phyloP scores from a whole-genome alignment of 176 grass and related monocot species.

The Eleusine indica region DNA sequence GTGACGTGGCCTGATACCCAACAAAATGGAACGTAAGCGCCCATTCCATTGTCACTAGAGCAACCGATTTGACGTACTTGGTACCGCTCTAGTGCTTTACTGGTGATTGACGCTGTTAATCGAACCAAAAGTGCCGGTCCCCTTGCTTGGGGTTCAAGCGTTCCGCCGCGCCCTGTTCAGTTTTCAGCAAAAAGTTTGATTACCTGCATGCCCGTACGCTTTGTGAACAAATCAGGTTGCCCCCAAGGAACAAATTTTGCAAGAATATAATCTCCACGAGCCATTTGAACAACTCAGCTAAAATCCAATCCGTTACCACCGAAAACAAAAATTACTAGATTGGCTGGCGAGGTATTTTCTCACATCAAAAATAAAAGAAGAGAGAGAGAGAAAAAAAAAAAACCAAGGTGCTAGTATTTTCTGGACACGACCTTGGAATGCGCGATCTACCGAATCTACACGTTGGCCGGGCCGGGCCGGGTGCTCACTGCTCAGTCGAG shows the following conservation, averaged over 20 bases:
- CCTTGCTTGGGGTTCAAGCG: not conserved
- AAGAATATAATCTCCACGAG: not conserved
- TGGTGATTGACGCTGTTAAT: not conserved
- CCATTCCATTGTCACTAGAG: not conserved
- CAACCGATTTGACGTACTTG: not conserved
- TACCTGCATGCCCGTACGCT: not conserved
- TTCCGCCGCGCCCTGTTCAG: not conserved
- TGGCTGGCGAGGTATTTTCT: not conserved
- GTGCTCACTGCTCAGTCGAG: not conserved
- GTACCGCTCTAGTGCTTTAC: not conserved
- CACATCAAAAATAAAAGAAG: not conserved
- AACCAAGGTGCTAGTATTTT: not conserved
- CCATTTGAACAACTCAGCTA: constrained; percentile 4
- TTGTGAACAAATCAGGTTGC: not conserved
- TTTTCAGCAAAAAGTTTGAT: not conserved
- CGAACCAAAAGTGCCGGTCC: not conserved
- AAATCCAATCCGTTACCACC: not conserved
- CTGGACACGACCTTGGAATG: not conserved
- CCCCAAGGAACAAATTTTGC: not conserved
- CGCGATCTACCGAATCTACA: not conserved
- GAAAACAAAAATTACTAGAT: not conserved
- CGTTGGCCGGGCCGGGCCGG: not conserved
- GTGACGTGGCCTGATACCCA: not conserved
- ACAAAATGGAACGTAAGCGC: not conserved
- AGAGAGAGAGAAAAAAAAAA: not conserved